Evolutionary conservation across 2,329 filamentous ascomycete species (phyloP), one percentile per base, ranked within the genome.

Genomic region (Botrytis pseudocinerea): DNA sequence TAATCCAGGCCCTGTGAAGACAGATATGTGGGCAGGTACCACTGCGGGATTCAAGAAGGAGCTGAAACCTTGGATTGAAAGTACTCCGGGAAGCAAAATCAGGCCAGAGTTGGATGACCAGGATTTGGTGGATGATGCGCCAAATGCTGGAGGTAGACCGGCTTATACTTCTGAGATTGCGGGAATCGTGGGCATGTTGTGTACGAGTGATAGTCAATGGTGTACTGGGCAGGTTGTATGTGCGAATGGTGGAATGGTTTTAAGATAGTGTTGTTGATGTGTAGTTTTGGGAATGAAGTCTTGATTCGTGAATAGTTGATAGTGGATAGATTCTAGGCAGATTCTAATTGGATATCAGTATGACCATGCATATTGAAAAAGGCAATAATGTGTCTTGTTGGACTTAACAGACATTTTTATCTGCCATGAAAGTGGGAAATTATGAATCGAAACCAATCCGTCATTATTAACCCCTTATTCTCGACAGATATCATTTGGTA

Each of bases 141-240:
- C 86, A 77, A 85, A 84, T 80, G 85, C 85, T 32, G 87, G 87
- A 1, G 86, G 88, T 25, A 85, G 90, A 76, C 88, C 87, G 7
- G 92, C 87, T 4, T 93, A 92, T 80, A 87, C 89, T 44, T 83
- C 85, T 68, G 93, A 95, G 83, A 86, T 95, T 81, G 93, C 92
- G 0, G 93, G 92, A 0, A 87, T 93, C 8, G 90, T 94, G 28
- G 92, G 88, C 3, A 94, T 95, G 91, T 82, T 95, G 35, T 93
- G 92, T 80, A 87, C 87, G 8, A 85, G 86, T 9, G 93, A 95
- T 80, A 87, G 88, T n/a, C 87, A 85, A 12, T 95, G 92, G 92
- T 91, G 89, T 79, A 96, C 93, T 0, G 93, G 93, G 1, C 92
- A 91, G 81, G 91, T 94, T 38, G 88, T 96, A 6, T 93, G 91